A percentile compares a stretch with the other conserved stretches of the same genome.
Evolutionary conservation across 257 asterid genomes (phyloP).

Genomic region (Thymus mandschuricus): DNA sequence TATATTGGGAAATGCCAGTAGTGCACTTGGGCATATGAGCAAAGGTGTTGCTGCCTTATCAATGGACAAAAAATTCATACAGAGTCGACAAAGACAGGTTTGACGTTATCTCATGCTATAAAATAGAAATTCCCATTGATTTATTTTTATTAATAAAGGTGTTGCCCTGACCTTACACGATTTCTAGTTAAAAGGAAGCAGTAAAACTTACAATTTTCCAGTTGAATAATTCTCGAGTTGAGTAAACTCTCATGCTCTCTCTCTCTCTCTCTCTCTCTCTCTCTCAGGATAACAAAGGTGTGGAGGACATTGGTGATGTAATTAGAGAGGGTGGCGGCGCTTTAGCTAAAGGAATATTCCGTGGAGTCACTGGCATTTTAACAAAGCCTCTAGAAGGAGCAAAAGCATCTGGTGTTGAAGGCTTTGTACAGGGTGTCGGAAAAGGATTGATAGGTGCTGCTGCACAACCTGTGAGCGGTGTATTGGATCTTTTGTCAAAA

Average conservation of each 20-base stretch:
- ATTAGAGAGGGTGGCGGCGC: constrained; percentile 99
- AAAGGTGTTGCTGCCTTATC: constrained; percentile 99
- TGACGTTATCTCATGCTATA: constrained; percentile 19
- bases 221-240: not conserved
- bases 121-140: not conserved
- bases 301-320: constrained; percentile 96
- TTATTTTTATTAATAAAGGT: constrained; percentile 1
- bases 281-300: constrained; percentile 89
- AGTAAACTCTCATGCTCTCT: constrained; percentile 20
- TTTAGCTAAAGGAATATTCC: constrained; percentile 92
- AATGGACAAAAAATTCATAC: constrained; percentile 98
- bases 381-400: constrained; percentile 99
- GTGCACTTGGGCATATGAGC: constrained; percentile 99
- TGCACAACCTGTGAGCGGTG: constrained; percentile 99
- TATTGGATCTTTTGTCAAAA: constrained; percentile 91
- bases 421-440: constrained; percentile 99
- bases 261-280: constrained; percentile 13
- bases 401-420: constrained; percentile 99
- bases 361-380: constrained; percentile 96
- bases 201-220: constrained; percentile 4
- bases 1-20: constrained; percentile 98
- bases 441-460: constrained; percentile 98
- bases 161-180: constrained; percentile 6
- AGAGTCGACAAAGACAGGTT: constrained; percentile 98
- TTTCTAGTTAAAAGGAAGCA: not conserved